Percentiles rank a stretch among this genome's conserved stretches.
Conservation (phyloP, 768 basidiomycete genomes). For the Termitomyces sp. region DNA sequence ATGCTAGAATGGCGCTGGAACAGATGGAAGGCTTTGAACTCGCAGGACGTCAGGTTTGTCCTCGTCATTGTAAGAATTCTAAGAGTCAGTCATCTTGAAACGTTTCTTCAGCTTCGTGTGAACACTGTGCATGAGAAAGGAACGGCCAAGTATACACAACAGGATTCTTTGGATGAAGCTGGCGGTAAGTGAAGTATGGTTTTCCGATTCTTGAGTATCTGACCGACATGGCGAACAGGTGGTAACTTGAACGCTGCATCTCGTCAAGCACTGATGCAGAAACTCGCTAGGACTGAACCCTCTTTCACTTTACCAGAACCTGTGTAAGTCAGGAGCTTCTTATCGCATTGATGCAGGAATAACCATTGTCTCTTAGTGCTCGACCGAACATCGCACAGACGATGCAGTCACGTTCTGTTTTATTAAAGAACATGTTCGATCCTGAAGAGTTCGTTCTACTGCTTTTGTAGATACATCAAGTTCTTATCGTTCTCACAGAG, state of each 20-base stretch:
- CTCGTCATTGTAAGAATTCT: neutral
- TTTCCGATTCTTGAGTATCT: neutral
- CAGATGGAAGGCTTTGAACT: slow-evolving; percentile 99
- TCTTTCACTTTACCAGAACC: slow-evolving; percentile 51
- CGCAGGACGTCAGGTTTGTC: slow-evolving; percentile 83
- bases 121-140: slow-evolving; percentile 94
- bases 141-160: slow-evolving; percentile 64
- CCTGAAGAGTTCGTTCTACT: slow-evolving; percentile 80
- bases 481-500: slow-evolving; percentile 39
- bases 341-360: slow-evolving; percentile 11
- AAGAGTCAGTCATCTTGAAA: neutral
- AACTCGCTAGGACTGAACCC: slow-evolving; percentile 93
- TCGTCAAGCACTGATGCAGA: slow-evolving; percentile 99
- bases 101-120: slow-evolving; percentile 59
- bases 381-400: slow-evolving; percentile 77
- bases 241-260: slow-evolving; percentile 98
- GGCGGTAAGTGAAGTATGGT: slow-evolving; percentile 51
- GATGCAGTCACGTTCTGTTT: slow-evolving; percentile 85
- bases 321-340: slow-evolving; percentile 39
- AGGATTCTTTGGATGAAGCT: slow-evolving; percentile 83
- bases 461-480: neutral
- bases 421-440: slow-evolving; percentile 94
- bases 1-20: slow-evolving; percentile 94
- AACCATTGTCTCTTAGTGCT: slow-evolving; percentile 33
- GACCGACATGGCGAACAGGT: slow-evolving; percentile 38